A percentile compares a stretch with the other conserved stretches of the same genome.
phyloP scores from a whole-genome alignment of 1,284 basidiomycete species.

The Tilletia horrida region DNA sequence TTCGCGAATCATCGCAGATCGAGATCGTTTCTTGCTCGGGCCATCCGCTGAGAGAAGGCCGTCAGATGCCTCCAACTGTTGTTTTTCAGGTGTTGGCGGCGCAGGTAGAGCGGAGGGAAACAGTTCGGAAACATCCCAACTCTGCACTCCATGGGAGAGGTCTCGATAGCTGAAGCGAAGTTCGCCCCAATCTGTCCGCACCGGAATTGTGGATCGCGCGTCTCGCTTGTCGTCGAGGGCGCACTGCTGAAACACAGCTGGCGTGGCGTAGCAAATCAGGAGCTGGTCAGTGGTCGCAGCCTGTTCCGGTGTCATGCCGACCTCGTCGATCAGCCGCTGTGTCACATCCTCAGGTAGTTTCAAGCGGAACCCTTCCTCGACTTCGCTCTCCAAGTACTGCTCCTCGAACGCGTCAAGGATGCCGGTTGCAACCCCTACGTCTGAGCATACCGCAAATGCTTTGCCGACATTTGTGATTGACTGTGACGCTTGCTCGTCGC shows the following conservation, averaged over 20 bases:
- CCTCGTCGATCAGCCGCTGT: neutral
- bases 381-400: slow-evolving; percentile 5
- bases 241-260: neutral
- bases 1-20: slow-evolving; percentile 12
- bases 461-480: neutral
- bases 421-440: neutral
- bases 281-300: slow-evolving; percentile 7
- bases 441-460: slow-evolving; percentile 12
- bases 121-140: neutral
- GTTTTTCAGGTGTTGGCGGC: neutral
- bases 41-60: neutral
- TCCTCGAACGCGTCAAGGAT: slow-evolving; percentile 4
- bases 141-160: neutral
- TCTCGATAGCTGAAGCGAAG: slow-evolving; percentile 5
- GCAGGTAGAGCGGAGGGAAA: neutral
- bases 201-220: neutral
- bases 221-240: neutral
- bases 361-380: slow-evolving; percentile 5
- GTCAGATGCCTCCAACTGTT: neutral
- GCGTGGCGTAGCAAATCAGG: slow-evolving; percentile 5
- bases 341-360: neutral
- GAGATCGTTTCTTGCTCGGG: slow-evolving; percentile 6
- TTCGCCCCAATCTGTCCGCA: slow-evolving; percentile 7
- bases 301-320: neutral
- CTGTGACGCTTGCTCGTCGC: no score